A percentile compares a stretch with the other conserved stretches of the same genome.
Evolutionary conservation across 305 asterid species (phyloP).

Genomic region (Solanum hybrid): DNA sequence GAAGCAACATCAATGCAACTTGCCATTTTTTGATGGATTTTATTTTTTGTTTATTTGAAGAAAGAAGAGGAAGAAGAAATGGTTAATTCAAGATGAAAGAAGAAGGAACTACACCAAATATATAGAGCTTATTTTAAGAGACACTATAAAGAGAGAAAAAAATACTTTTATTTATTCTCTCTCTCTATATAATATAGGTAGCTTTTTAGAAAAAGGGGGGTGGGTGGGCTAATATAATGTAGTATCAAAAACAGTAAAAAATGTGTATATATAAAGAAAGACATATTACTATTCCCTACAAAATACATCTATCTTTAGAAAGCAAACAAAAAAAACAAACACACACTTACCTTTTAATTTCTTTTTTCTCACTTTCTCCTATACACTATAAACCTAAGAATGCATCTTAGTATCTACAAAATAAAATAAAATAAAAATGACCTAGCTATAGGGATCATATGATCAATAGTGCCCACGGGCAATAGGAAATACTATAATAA

Average conservation of each 20-base stretch:
- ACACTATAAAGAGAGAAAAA: not conserved
- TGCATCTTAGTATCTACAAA: not conserved
- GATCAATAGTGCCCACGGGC: not conserved
- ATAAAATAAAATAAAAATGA: not conserved
- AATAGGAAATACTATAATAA: not conserved
- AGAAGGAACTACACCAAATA: not conserved
- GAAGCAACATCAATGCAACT: conserved; percentile 31
- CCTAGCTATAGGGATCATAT: not conserved
- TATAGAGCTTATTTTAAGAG: not conserved
- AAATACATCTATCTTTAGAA: conserved; percentile 6
- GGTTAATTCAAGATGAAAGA: not conserved
- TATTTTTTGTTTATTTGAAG: not conserved
- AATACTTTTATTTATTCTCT: conserved; percentile 4
- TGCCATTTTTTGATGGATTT: conserved; percentile 27
- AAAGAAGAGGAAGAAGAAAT: not conserved
- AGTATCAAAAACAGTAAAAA: conserved; percentile 24
- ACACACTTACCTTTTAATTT: not conserved
- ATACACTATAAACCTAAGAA: not conserved
- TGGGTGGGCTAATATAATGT: not conserved
- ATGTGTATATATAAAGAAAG: conserved; percentile 13
- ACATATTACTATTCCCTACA: conserved; percentile 4
- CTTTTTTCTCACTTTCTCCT: not conserved
- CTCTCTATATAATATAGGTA: conserved; percentile 7
- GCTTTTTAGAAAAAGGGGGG: conserved; percentile 12
- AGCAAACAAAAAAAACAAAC: not conserved